Evolutionary conservation across 495 filamentous ascomycete genomes (phyloP).

Genomic region (Copromyces sp.): DNA sequence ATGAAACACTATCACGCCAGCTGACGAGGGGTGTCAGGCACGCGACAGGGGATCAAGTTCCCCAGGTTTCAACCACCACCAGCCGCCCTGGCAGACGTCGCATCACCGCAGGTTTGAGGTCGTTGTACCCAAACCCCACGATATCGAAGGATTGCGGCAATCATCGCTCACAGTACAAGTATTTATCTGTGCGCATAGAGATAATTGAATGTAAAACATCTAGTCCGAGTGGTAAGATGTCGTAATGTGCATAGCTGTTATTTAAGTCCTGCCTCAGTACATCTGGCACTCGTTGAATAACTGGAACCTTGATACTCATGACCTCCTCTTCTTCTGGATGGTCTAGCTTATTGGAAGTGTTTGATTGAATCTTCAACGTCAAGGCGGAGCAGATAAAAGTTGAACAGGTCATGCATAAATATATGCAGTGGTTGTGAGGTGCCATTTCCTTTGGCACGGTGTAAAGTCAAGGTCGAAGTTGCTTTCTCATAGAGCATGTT

Average conservation of each 20-base stretch:
- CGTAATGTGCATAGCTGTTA: not conserved
- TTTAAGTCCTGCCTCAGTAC: not conserved
- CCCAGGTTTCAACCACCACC: not conserved
- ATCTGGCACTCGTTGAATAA: too few relatives aligned
- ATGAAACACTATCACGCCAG: not conserved
- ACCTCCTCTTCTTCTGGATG: too few relatives aligned
- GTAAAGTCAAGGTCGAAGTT: not conserved
- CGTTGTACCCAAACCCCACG: not conserved
- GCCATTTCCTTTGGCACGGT: not conserved
- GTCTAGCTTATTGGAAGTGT: too few relatives aligned
- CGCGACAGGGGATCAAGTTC: not conserved
- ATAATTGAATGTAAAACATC: not conserved
- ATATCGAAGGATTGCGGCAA: not conserved
- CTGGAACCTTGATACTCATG: too few relatives aligned
- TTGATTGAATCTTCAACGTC: too few relatives aligned
- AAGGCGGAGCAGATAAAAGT: too few relatives aligned
- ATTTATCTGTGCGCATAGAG: not conserved
- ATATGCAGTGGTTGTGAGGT: not conserved
- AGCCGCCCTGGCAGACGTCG: not conserved
- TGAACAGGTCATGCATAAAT: not conserved
- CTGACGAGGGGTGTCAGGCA: not conserved
- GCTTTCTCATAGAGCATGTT: not conserved
- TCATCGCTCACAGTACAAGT: not conserved
- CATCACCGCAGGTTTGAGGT: not conserved
- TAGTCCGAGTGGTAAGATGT: not conserved